Evolutionary conservation across 495 filamentous ascomycete genomes (phyloP).

Genomic region (Paragyromitra xinjiangensis): DNA sequence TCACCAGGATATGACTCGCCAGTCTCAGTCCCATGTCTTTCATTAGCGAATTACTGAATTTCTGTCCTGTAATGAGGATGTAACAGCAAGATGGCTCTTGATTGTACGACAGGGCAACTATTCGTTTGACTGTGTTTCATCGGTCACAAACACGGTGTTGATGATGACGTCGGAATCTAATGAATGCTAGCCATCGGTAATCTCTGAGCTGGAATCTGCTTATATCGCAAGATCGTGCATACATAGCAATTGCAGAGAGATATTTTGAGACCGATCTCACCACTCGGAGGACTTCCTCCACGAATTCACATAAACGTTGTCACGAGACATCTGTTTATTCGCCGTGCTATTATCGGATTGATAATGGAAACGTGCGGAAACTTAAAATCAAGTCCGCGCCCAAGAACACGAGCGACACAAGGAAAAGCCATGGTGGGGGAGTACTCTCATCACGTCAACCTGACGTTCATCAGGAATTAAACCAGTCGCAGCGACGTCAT

Average conservation of each 20-base stretch:
- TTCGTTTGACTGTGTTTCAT: constrained; percentile 3
- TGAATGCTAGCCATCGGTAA: constrained; percentile 1
- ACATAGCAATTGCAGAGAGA: background rate
- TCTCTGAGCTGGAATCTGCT: background rate
- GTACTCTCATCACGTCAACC: background rate
- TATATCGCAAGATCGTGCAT: background rate
- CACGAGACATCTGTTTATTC: background rate
- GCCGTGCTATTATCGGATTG: background rate
- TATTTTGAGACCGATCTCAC: background rate
- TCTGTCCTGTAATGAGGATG: background rate
- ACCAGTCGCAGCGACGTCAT: background rate
- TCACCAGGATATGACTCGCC: background rate
- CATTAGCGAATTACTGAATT: background rate
- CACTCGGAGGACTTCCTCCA: background rate
- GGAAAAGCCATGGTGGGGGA: background rate
- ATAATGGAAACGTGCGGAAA: background rate
- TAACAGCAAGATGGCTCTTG: background rate
- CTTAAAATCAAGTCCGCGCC: background rate
- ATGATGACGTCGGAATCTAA: background rate
- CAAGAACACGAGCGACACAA: background rate
- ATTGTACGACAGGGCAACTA: background rate
- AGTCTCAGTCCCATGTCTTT: background rate
- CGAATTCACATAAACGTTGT: background rate
- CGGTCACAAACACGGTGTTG: background rate
- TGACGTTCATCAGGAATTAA: background rate